Percentiles rank a stretch among this genome's conserved stretches.
Conservation (phyloP, 2,329 filamentous ascomycete species). For the Bipolaris gigantea region DNA sequence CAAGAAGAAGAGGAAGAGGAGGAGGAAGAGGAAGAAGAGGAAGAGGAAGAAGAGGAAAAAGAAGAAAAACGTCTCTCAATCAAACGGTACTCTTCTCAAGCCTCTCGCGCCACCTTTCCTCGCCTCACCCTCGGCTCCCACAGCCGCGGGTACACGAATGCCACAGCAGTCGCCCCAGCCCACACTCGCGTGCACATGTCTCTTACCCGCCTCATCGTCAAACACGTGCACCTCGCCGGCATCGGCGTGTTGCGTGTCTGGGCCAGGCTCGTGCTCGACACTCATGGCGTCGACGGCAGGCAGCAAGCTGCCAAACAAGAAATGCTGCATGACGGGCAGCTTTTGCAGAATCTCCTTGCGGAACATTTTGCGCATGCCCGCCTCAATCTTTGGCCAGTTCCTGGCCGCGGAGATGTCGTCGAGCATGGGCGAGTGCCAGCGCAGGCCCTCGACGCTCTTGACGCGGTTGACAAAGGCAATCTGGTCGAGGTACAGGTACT, state of each 20-base stretch:
- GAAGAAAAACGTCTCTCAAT: slow-evolving; percentile 54
- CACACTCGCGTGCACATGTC: slow-evolving; percentile 67
- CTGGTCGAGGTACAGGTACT: slow-evolving; percentile 91
- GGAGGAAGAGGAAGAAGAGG: too few species aligned
- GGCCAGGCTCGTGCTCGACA: too few species aligned
- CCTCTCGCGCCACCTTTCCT: slow-evolving; percentile 67
- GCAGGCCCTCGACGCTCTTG: slow-evolving; percentile 89
- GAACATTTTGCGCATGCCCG: slow-evolving; percentile 97
- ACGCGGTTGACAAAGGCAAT: slow-evolving; percentile 93
- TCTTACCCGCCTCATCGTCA: slow-evolving; percentile 66
- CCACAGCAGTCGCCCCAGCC: slow-evolving; percentile 96
- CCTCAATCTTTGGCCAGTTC: slow-evolving; percentile 89
- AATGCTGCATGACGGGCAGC: slow-evolving; percentile 97
- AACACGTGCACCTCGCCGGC: slow-evolving; percentile 60
- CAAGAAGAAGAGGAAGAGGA: too few species aligned
- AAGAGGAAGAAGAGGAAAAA: too few species aligned
- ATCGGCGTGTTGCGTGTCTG: too few species aligned
- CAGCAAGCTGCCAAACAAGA: slow-evolving; percentile 85
- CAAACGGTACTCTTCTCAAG: slow-evolving; percentile 78
- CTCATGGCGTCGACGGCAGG: slow-evolving; percentile 83
- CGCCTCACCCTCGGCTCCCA: slow-evolving; percentile 88
- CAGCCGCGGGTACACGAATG: slow-evolving; percentile 92
- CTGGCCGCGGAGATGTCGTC: slow-evolving; percentile 93
- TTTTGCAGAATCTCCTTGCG: slow-evolving; percentile 89
- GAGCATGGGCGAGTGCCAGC: slow-evolving; percentile 98